Conservation (phyloP, 2,329 filamentous ascomycete genomes). For the Rhytidhysteron rufulum region DNA sequence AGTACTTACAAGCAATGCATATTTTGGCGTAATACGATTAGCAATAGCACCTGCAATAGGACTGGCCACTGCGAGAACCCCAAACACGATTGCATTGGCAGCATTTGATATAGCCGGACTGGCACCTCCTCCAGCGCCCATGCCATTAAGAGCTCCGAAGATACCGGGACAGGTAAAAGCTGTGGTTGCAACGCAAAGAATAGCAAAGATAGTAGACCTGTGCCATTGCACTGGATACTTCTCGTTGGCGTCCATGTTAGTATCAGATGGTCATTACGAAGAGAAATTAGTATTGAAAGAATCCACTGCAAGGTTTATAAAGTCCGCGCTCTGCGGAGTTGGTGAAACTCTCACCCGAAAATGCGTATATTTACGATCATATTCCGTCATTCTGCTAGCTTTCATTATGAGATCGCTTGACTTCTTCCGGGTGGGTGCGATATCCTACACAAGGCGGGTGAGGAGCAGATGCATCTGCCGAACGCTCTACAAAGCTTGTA, state of each 20-base stretch:
- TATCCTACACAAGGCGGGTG: no score
- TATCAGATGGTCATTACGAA: no score
- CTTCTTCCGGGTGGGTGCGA: no score
- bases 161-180: slow-evolving; percentile 2
- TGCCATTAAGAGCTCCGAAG: slow-evolving; percentile 3
- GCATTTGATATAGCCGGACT: slow-evolving; percentile 2
- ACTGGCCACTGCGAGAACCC: background rate
- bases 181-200: background rate
- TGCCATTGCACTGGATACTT: background rate
- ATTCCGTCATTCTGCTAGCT: no score
- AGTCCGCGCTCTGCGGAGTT: no score
- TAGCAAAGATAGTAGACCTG: background rate
- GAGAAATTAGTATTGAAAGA: no score
- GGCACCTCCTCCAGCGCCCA: slow-evolving; percentile 2
- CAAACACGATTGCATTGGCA: slow-evolving; percentile 2
- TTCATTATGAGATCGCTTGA: no score
- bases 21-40: background rate
- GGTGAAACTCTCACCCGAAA: no score
- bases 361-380: no score
- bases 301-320: no score
- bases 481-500: no score
- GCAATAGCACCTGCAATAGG: background rate
- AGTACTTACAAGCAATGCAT: background rate
- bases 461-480: no score
- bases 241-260: background rate